Evolutionary conservation across 805 yeast species (phyloP).

Genomic region (Suhomyces canberraensis): DNA sequence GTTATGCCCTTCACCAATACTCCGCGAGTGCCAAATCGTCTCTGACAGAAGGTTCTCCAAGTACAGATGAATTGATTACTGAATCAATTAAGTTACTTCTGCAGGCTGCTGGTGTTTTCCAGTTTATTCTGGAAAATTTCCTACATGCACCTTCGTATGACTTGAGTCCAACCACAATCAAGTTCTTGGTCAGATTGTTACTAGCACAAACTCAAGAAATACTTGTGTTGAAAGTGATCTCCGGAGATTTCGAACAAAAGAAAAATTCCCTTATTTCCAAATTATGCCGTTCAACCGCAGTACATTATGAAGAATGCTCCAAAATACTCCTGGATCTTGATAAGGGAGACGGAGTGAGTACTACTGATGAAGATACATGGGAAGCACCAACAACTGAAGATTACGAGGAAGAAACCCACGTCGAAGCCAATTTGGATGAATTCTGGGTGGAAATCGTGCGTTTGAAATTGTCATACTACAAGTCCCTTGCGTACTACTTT

Average conservation of each 20-base stretch:
- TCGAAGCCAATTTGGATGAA: constrained; percentile 29
- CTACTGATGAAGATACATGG: constrained; percentile 1
- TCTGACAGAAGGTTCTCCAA: constrained; percentile 8
- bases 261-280: constrained; percentile 74
- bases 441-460: constrained; percentile 52
- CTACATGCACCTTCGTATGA: constrained; percentile 86
- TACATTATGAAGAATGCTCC: constrained; percentile 51
- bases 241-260: constrained; percentile 44
- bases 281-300: constrained; percentile 61
- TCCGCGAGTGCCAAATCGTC: constrained; percentile 19
- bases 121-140: constrained; percentile 73
- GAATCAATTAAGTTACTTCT: constrained; percentile 60
- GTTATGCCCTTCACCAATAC: constrained; percentile 41
- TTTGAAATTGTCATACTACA: constrained; percentile 54
- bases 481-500: constrained; percentile 58
- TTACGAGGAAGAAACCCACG: constrained; percentile 12
- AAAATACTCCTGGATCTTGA: constrained; percentile 36
- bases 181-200: constrained; percentile 61
- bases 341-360: constrained; percentile 6
- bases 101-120: constrained; percentile 74
- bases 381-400: constrained; percentile 1
- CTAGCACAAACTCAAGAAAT: constrained; percentile 89
- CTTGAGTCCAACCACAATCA: constrained; percentile 63
- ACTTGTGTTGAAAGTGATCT: constrained; percentile 61
- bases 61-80: constrained; percentile 46